Percentiles rank a stretch among this genome's conserved stretches.
These are phyloP conservation scores for Agapanthus africanus DNA, from an alignment of 106 monocot species.

Conservation along the genomic window DNA sequence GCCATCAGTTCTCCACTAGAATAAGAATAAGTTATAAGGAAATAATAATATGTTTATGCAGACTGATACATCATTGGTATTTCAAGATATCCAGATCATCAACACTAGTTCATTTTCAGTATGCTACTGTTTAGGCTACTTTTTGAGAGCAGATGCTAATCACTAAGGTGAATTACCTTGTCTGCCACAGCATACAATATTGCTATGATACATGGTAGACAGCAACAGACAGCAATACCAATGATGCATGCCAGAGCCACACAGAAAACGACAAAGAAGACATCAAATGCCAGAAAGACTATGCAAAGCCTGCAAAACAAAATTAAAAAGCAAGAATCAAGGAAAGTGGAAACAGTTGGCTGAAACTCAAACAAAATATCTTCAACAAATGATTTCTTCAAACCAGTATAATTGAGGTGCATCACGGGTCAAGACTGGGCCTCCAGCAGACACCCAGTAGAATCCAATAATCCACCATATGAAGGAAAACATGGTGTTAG, in stretches of 20 bases:
- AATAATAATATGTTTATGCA: no score
- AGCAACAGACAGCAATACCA: slow-evolving; percentile 78
- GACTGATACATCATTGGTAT: no score
- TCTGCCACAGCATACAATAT: slow-evolving; percentile 72
- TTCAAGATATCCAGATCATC: no score
- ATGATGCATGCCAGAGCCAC: slow-evolving; percentile 61
- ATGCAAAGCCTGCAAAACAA: slow-evolving; percentile 67
- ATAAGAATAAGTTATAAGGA: no score
- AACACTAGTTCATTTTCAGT: no score
- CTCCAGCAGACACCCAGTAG: slow-evolving; percentile 65
- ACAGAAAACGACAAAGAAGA: slow-evolving; percentile 73
- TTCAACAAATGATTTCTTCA: not conserved
- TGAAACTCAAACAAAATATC: not conserved
- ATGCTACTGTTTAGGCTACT: no score
- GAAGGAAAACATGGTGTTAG: slow-evolving; percentile 72
- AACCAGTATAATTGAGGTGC: slow-evolving; percentile 72
- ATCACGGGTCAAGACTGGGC: slow-evolving; percentile 39
- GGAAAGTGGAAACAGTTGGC: not conserved
- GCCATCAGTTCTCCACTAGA: no score
- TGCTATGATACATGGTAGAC: slow-evolving; percentile 69
- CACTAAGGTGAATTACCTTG: slow-evolving; percentile 33
- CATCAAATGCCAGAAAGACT: slow-evolving; percentile 73
- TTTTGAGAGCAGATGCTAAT: not conserved
- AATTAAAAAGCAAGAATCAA: not conserved
- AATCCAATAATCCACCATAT: slow-evolving; percentile 80